Evolutionary conservation across 1,139 yeast species (phyloP).

Genomic region (Saccharomycopsis crataegensis): DNA sequence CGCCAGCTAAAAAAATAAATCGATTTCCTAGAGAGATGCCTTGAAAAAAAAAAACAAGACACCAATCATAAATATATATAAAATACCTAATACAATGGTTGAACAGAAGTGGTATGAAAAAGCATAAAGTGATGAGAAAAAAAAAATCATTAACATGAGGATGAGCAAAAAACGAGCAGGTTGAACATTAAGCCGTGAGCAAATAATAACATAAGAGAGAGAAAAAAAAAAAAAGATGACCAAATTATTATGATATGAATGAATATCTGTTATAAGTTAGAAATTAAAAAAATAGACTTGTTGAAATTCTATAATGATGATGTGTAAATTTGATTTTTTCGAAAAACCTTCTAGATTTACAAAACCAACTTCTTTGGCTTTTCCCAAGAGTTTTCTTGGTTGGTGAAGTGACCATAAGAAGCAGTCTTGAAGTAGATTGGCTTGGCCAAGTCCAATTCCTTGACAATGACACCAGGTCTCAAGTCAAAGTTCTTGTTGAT

Average conservation of each 20-base stretch:
- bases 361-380: constrained; percentile 83
- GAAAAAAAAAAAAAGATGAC: no score
- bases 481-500: constrained; percentile 92
- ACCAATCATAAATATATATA: not conserved
- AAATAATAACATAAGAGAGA: no score
- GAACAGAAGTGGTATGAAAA: not conserved
- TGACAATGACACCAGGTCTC: constrained; percentile 99
- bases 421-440: constrained; percentile 99
- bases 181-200: no score
- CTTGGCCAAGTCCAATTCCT: constrained; percentile 93
- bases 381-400: constrained; percentile 99
- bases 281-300: not conserved
- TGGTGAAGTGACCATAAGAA: constrained; percentile 98
- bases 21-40: no score
- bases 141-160: no score
- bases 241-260: no score
- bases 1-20: no score
- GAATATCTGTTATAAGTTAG: not conserved
- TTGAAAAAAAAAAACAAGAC: no score
- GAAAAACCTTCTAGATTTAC: constrained; percentile 31
- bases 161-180: no score
- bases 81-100: not conserved
- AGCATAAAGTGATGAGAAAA: no score
- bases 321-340: not conserved
- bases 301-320: not conserved